A percentile compares a stretch with the other conserved stretches of the same genome.
Conservation (phyloP, 805 yeast genomes). For the Zygoascus biomembranicola region DNA sequence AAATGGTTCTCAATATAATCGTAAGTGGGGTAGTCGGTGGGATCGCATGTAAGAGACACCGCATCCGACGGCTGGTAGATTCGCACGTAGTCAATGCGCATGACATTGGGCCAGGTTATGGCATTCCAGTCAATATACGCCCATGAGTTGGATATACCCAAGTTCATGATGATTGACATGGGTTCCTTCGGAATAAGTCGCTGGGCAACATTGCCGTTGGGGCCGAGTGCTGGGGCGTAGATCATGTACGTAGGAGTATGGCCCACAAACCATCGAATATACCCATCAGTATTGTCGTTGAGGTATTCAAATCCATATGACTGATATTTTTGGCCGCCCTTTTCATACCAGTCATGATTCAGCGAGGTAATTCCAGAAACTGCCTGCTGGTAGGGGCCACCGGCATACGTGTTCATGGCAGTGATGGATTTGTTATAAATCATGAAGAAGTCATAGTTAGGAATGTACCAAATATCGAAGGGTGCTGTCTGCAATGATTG, state of each 20-base stretch:
- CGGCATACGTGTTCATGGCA: conserved; percentile 77
- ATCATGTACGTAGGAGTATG: conserved; percentile 67
- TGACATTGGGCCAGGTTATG: conserved; percentile 64
- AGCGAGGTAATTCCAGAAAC: conserved; percentile 74
- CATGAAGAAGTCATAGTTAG: conserved; percentile 75
- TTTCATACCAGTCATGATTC: conserved; percentile 76
- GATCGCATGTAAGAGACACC: conserved; percentile 71
- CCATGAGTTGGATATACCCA: conserved; percentile 91
- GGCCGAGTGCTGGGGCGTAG: conserved; percentile 67
- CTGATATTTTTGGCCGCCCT: conserved; percentile 60
- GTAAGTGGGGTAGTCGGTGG: conserved; percentile 72
- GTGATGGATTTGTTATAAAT: conserved; percentile 63
- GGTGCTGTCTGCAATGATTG: conserved; percentile 94
- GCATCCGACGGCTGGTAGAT: conserved; percentile 76
- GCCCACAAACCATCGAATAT: conserved; percentile 83
- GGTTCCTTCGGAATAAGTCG: conserved; percentile 83
- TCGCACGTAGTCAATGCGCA: conserved; percentile 80
- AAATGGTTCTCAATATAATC: conserved; percentile 70
- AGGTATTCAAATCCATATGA: conserved; percentile 69
- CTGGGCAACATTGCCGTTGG: conserved; percentile 85
- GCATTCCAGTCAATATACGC: conserved; percentile 84
- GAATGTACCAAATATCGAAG: conserved; percentile 86
- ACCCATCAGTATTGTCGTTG: conserved; percentile 63
- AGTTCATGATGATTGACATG: conserved; percentile 78
- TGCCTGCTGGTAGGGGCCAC: conserved; percentile 94